Percentiles rank a stretch among this genome's conserved stretches.
Conservation (phyloP, 2,329 filamentous ascomycete genomes). For the Stromatinia cepivora region DNA sequence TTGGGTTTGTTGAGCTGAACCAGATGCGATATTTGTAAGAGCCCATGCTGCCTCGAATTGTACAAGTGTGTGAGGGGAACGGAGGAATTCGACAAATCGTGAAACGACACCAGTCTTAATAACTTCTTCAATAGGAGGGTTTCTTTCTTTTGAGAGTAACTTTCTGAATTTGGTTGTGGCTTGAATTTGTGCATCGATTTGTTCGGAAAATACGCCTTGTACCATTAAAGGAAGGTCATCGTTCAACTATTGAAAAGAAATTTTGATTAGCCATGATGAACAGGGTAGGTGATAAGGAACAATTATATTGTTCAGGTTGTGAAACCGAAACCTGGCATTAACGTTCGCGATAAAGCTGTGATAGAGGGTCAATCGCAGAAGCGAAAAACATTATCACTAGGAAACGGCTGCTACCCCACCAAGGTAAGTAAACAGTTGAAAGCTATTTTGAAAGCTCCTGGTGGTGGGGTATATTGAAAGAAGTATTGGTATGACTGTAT, state of each 20-base stretch:
- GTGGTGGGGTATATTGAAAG: conserved; percentile 13
- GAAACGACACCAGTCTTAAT: conserved; percentile 98
- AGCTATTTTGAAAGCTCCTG: conserved; percentile 2
- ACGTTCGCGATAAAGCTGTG: conserved; percentile 21
- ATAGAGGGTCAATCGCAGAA: conserved; percentile 30
- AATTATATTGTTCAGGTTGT: conserved; percentile 12
- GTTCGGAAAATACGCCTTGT: conserved; percentile 94
- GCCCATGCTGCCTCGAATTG: conserved; percentile 99
- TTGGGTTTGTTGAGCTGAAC: conserved; percentile 95
- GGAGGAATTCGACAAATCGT: conserved; percentile 97
- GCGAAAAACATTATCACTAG: conserved; percentile 38
- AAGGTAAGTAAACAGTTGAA: conserved; percentile 36
- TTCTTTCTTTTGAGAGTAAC: conserved; percentile 96
- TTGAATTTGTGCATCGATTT: conserved; percentile 96
- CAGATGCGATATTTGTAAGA: conserved; percentile 97
- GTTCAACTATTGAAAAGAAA: conserved; percentile 65
- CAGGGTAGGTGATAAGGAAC: conserved; percentile 21
- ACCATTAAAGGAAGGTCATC: conserved; percentile 99
- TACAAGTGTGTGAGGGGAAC: conserved; percentile 94
- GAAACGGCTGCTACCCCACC: conserved; percentile 35
- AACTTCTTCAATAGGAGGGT: conserved; percentile 97
- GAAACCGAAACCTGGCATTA: conserved; percentile 10
- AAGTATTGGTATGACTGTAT: not conserved
- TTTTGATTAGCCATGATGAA: conserved; percentile 31
- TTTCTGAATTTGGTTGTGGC: conserved; percentile 98